These are phyloP conservation scores for Trifolium pratense DNA, from an alignment of 306 rosid genomes.

Conservation along the genomic window DNA sequence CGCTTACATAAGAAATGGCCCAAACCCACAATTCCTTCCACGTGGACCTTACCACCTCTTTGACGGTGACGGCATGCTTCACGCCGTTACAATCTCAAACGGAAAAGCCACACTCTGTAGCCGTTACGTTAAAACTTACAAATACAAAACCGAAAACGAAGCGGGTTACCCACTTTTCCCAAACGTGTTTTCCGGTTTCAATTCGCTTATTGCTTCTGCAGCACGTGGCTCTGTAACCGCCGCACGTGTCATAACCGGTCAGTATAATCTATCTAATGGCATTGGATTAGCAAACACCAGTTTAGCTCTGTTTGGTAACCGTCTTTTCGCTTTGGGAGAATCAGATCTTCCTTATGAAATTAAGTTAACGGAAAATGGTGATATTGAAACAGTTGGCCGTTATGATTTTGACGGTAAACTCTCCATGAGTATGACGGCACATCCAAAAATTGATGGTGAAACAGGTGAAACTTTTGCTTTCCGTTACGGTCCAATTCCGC, in stretches of 20 bases:
- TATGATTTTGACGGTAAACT: slow-evolving; percentile 74
- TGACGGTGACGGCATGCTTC: slow-evolving; percentile 96
- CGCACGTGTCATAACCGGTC: slow-evolving; percentile 63
- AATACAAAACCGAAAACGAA: slow-evolving; percentile 62
- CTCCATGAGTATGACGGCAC: slow-evolving; percentile 77
- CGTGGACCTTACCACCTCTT: slow-evolving; percentile 95
- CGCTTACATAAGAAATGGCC: slow-evolving; percentile 88
- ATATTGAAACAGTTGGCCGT: slow-evolving; percentile 65
- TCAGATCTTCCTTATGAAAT: slow-evolving; percentile 78
- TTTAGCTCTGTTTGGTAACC: slow-evolving; percentile 61
- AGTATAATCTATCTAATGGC: slow-evolving; percentile 68
- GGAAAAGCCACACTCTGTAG: slow-evolving; percentile 76
- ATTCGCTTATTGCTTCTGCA: slow-evolving; percentile 65
- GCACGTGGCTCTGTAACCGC: slow-evolving; percentile 73
- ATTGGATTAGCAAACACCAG: slow-evolving; percentile 88
- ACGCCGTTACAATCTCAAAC: slow-evolving; percentile 61
- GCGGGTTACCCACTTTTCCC: slow-evolving; percentile 76
- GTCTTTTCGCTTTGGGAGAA: slow-evolving; percentile 77
- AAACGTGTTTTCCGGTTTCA: slow-evolving; percentile 75
- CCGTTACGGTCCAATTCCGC: slow-evolving; percentile 76
- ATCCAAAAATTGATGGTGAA: slow-evolving; percentile 72
- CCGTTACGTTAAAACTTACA: slow-evolving; percentile 77
- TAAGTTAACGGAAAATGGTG: slow-evolving; percentile 50
- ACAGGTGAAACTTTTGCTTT: slow-evolving; percentile 83
- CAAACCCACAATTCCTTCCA: slow-evolving; percentile 89